Evolutionary conservation across 352 stramenopile genomes (phyloP).

Genomic region (Globisporangium parvum): DNA sequence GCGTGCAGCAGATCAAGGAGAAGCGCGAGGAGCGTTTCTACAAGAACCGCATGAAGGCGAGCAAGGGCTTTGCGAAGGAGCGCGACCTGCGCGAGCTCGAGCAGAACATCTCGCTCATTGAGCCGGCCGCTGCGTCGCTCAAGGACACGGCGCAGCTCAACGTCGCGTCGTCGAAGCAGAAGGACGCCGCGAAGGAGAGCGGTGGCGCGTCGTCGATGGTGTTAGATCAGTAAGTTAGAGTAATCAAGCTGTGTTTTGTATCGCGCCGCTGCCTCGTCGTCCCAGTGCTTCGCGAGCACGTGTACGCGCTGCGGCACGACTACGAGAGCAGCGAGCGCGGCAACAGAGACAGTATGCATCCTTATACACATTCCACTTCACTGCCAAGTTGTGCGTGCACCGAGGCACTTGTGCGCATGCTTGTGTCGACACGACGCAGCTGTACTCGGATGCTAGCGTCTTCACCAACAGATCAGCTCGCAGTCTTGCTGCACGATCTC

Average conservation of each 20-base stretch:
- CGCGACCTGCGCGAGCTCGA: conserved; percentile 79
- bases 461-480: too few species aligned
- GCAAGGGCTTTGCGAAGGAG: conserved; percentile 71
- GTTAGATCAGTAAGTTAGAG: conserved; percentile 79
- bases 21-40: conserved; percentile 96
- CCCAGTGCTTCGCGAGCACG: too few species aligned
- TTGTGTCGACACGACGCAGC: too few species aligned
- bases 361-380: too few species aligned
- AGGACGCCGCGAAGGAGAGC: conserved; percentile 50
- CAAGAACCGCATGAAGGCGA: conserved; percentile 95
- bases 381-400: too few species aligned
- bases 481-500: too few species aligned
- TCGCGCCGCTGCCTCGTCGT: background rate
- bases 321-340: too few species aligned
- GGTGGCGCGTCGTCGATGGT: conserved; percentile 63
- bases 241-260: conserved; percentile 20
- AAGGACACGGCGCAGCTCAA: conserved; percentile 82
- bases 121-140: conserved; percentile 59
- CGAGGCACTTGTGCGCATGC: too few species aligned
- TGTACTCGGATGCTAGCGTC: too few species aligned
- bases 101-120: conserved; percentile 83
- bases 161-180: conserved; percentile 48
- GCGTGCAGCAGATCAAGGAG: conserved; percentile 96
- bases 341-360: too few species aligned
- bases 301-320: too few species aligned